These are phyloP conservation scores for Rhodotorula babjevae DNA, from an alignment of 768 basidiomycete genomes.

Conservation along the genomic window DNA sequence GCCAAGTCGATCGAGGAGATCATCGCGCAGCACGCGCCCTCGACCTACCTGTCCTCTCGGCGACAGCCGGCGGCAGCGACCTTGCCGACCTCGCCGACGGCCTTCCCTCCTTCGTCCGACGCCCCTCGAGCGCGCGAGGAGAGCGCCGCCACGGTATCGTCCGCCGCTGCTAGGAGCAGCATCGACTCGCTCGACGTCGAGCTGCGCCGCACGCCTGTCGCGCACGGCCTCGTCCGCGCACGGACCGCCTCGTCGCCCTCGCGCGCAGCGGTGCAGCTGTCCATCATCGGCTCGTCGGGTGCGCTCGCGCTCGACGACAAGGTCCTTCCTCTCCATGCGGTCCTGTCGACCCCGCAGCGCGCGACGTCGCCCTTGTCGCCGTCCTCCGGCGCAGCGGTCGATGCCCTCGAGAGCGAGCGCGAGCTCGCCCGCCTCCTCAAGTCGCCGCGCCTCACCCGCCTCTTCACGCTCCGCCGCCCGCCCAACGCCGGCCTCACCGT, in stretches of 20 bases:
- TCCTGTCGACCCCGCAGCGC: too few relatives aligned
- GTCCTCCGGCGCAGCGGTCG: background rate
- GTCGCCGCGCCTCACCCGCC: constrained; percentile 66
- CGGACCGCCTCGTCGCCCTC: background rate
- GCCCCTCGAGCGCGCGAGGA: background rate
- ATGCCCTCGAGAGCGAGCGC: background rate
- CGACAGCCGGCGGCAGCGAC: background rate
- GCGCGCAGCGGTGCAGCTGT: background rate
- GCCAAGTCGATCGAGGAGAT: constrained; percentile 38
- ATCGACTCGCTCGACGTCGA: constrained; percentile 13
- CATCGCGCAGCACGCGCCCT: constrained; percentile 10
- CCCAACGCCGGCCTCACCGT: constrained; percentile 57
- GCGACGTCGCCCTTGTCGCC: background rate
- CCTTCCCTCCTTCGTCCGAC: background rate
- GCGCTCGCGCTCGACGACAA: background rate
- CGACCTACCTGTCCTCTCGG: background rate
- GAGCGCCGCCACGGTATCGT: background rate
- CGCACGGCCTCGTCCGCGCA: background rate
- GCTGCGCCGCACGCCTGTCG: background rate
- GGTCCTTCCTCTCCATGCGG: background rate
- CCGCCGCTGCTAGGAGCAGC: background rate
- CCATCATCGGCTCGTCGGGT: too few relatives aligned
- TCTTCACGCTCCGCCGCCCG: constrained; percentile 70
- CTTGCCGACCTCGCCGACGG: background rate
- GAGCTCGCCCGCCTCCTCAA: constrained; percentile 26